A percentile compares a stretch with the other conserved stretches of the same genome.
phyloP scores from a whole-genome alignment of 371 early-diverging fungal species.

The Mucor irregularis region DNA sequence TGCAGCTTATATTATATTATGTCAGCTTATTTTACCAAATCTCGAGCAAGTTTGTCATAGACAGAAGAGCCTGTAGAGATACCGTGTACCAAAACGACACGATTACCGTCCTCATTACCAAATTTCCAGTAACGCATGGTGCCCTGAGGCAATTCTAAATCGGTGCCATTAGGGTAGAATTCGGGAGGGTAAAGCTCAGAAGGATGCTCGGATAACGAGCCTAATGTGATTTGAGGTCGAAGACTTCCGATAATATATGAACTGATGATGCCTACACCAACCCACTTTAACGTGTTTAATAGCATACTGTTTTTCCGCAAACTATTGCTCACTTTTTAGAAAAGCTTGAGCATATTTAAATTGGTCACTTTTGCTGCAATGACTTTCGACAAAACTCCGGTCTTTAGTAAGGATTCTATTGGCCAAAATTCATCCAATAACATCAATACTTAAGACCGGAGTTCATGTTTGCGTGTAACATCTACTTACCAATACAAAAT shows the following conservation, averaged over 20 bases:
- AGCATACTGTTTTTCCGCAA: too few relatives aligned
- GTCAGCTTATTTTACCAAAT: constrained; percentile 20
- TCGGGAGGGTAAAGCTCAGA: constrained; percentile 29
- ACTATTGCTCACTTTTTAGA: too few relatives aligned
- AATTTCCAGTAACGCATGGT: constrained; percentile 57
- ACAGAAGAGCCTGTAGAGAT: constrained; percentile 39
- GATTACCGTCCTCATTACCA: constrained; percentile 50
- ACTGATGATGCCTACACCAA: not conserved
- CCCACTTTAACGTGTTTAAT: constrained; percentile 7
- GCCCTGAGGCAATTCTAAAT: constrained; percentile 43
- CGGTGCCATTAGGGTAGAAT: constrained; percentile 41
- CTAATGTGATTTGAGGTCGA: constrained; percentile 11
- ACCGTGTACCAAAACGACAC: constrained; percentile 61
- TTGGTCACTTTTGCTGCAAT: too few relatives aligned
- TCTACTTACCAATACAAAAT: too few relatives aligned
- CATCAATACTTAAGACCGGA: too few relatives aligned
- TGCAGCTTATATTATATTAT: not conserved
- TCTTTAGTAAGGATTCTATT: too few relatives aligned
- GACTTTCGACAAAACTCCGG: too few relatives aligned
- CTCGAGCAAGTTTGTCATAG: constrained; percentile 32
- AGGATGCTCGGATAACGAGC: constrained; percentile 34
- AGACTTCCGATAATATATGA: constrained; percentile 1
- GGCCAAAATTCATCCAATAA: too few relatives aligned
- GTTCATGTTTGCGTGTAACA: too few relatives aligned
- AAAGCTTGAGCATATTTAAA: too few relatives aligned